Evolutionary conservation across 805 yeast genomes (phyloP), one percentile per base, ranked within the genome.

Genomic region (Hanseniaspora thailandica): DNA sequence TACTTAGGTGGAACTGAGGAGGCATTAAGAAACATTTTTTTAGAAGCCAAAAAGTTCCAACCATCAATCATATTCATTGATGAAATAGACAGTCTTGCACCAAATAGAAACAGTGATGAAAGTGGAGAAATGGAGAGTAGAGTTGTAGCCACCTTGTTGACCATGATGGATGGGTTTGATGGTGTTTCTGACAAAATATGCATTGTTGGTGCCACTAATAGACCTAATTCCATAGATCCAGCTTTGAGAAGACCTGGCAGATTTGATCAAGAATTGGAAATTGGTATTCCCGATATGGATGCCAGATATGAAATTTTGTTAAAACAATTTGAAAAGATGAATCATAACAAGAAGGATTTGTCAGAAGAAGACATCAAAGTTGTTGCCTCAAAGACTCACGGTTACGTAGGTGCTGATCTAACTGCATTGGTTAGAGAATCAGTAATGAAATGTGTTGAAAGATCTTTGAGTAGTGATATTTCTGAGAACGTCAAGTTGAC

Each of bases 321-420:
- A 19, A 75, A 82, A 58, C 84, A 83, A 58, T 75, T 90, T 53
- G 61, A 63, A 1, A 73, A 70, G 45, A 71, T 72, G 71, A 62
- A 68, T 0, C 22, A 55, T 7, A 63, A 64, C 17, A 77, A 81
- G 19, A 81, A 80, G 60, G 15, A 26, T 4, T 68, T 67, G 0
- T 65, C 90, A 36, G 62, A 72, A 0, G 69, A 64, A 0, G 79
- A 71, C 0, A 75, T 89, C n/a, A 63, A 68, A n/a, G 61, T 60
- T 1, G 68, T 89, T 40, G 86, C 96, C 0, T 66, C 78, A 4
- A 82, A 79, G 62, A 89, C 97, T 0, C 98, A 93, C 67, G 98
- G 98, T 5, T 93, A 86, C 63, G 98, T 93, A 1, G 99, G 99
- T 45, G 96, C 97, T 0, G 99, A 93, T 69, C 67, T 93, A 46